Evolutionary conservation across 305 asterid genomes (phyloP), one percentile per base, ranked within the genome.

Genomic region (Fraxinus greggii): DNA sequence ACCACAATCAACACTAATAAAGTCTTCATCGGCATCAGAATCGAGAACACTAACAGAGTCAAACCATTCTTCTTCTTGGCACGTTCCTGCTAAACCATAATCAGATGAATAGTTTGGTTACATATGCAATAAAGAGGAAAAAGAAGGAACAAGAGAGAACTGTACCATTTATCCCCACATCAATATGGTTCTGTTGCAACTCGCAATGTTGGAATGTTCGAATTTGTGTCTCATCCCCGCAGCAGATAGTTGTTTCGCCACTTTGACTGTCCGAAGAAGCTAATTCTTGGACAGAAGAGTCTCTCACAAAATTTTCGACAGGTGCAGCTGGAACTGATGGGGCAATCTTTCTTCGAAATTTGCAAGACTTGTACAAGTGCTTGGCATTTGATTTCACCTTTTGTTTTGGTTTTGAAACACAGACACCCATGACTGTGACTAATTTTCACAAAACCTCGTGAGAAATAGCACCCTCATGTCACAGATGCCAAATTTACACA

Each of bases 11-110:
- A 89, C 82, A 84, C 95, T 92, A 42, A 87, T 81, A 83, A 90
- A 92, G 51, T 95, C 99, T 75, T 94, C 99, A 48, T 95, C 99
- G 9, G 94, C 82, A 85, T 94, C 99, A 9, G 99, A 95, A 36
- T 90, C 95, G 1, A 94, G 91, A 81, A 83, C 81, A 65, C 97
- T 95, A 12, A 65, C 45, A 7, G 98, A 89, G 79, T 95, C 99
- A 15, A 92, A 95, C 98, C 98, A 95, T 38, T 90, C 92, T 78
- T 95, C 99, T 48, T 92, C 98, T 81, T 79, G 89, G 83, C 88
- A 81, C 31, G 76, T 72, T 76, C 88, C 97, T 87, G 88, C 85
- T 80, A 75, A 78, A 17, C 26, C 24, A 4, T n/a, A 17, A n/a
- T 54, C 7, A n/a, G 65, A 54, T 54, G 65, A n/a, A n/a, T 54